Conservation (phyloP, 2,329 filamentous ascomycete species). For the Orbilia ellipsospora region DNA sequence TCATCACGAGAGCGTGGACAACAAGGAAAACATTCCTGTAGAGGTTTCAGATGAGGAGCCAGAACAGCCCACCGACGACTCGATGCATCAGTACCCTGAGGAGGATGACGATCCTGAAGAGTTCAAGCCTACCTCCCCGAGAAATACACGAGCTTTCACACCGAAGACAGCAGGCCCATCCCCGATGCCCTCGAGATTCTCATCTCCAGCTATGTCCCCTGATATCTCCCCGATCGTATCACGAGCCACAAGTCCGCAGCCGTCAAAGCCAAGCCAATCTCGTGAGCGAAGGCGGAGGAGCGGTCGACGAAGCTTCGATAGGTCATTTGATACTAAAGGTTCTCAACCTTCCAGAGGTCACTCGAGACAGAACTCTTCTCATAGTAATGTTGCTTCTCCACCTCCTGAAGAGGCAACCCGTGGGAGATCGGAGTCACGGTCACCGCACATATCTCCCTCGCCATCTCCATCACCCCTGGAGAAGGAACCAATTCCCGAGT, state of each 20-base stretch:
- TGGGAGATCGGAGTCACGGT: conserved; percentile 30
- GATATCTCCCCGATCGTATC: conserved; percentile 47
- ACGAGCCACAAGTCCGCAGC: conserved; percentile 28
- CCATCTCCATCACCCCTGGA: conserved; percentile 37
- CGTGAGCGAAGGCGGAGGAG: conserved; percentile 27
- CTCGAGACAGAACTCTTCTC: conserved; percentile 20
- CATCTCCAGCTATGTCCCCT: conserved; percentile 44
- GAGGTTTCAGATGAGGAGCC: conserved; percentile 38
- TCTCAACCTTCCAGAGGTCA: conserved; percentile 10
- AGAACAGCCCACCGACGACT: background rate
- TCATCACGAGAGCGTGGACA: conserved; percentile 36
- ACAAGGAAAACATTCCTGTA: conserved; percentile 49
- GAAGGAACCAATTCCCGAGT: conserved; percentile 26
- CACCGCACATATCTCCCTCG: conserved; percentile 11
- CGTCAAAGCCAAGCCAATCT: conserved; percentile 1
- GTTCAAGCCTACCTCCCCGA: conserved; percentile 16
- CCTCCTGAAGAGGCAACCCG: conserved; percentile 13
- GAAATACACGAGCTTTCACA: conserved; percentile 24
- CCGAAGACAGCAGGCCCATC: conserved; percentile 49
- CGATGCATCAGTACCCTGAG: conserved; percentile 11
- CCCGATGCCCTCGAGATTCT: conserved; percentile 41
- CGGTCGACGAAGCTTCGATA: conserved; percentile 32
- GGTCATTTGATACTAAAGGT: conserved; percentile 16
- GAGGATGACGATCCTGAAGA: conserved; percentile 39
- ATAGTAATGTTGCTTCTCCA: background rate